These are phyloP conservation scores for Blastobotrys proliferans DNA, from an alignment of 1,139 yeast species.

Conservation along the genomic window DNA sequence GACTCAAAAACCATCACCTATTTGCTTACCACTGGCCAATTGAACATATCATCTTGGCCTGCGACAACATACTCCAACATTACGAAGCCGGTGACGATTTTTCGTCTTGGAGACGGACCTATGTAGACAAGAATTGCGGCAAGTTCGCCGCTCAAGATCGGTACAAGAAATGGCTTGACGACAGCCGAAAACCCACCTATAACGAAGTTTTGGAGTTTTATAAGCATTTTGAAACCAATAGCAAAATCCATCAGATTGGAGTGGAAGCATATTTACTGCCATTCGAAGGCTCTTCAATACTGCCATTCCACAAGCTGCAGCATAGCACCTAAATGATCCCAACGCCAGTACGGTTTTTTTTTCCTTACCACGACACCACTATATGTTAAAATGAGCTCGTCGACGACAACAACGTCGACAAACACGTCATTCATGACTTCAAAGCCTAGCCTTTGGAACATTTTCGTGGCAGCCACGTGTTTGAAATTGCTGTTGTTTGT, in stretches of 20 bases:
- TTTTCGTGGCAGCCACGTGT: conserved; percentile 58
- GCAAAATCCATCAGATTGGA: conserved; percentile 1
- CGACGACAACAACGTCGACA: too few species aligned
- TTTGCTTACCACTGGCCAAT: conserved; percentile 3
- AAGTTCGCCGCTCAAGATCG: conserved; percentile 3
- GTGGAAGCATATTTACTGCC: not conserved
- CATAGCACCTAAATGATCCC: not conserved
- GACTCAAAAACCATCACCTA: not conserved
- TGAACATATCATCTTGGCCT: not conserved
- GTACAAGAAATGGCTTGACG: conserved; percentile 5
- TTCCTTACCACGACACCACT: too few species aligned
- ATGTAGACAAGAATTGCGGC: not conserved
- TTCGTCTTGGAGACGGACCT: not conserved
- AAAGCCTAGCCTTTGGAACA: conserved; percentile 48
- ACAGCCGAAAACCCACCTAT: not conserved
- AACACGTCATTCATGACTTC: too few species aligned
- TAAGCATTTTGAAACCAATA: conserved; percentile 3
- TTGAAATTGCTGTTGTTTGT: conserved; percentile 49
- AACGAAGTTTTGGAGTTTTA: conserved; percentile 2
- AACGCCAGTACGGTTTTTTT: not conserved
- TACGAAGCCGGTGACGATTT: conserved; percentile 1
- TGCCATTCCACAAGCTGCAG: conserved; percentile 5
- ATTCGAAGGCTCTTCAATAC: conserved; percentile 6
- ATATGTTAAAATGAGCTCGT: too few species aligned
- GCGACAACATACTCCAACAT: not conserved